Evolutionary conservation across 169 alveolate genomes (phyloP).

Genomic region (Plasmodium blacklocki): DNA sequence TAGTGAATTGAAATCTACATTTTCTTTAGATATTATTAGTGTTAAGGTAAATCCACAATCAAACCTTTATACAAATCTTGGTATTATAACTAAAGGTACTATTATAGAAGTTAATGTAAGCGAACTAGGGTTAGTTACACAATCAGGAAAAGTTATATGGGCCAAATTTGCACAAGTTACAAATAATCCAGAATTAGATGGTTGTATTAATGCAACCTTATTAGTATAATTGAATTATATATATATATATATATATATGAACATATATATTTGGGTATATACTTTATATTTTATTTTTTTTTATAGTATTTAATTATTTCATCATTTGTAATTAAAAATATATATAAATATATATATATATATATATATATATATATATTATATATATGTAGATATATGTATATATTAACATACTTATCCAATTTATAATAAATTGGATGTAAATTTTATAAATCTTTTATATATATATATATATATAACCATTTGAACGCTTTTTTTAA

Average conservation of each 20-base stretch:
- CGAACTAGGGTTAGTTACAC: constrained; percentile 99
- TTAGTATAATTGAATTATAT: constrained; percentile 89
- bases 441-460: too few relatives aligned
- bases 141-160: constrained; percentile 99
- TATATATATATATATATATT: background rate
- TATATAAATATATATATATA: background rate
- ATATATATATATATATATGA: background rate
- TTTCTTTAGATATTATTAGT: constrained; percentile 95
- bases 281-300: too few relatives aligned
- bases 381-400: background rate
- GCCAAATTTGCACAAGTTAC: constrained; percentile 99
- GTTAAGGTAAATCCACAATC: constrained; percentile 99
- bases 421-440: too few relatives aligned
- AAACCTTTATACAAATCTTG: constrained; percentile 95
- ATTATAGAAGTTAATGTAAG: constrained; percentile 98
- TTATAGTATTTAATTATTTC: too few relatives aligned
- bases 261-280: background rate
- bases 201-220: constrained; percentile 98
- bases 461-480: too few relatives aligned
- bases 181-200: constrained; percentile 99
- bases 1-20: constrained; percentile 98
- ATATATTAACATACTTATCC: background rate
- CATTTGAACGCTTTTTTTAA: too few relatives aligned
- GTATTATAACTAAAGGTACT: constrained; percentile 99
- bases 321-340: too few relatives aligned